Evolutionary conservation across 176 grass and related monocot genomes (phyloP), one percentile per base, ranked within the genome.

Genomic region (Aegilops speltoides): DNA sequence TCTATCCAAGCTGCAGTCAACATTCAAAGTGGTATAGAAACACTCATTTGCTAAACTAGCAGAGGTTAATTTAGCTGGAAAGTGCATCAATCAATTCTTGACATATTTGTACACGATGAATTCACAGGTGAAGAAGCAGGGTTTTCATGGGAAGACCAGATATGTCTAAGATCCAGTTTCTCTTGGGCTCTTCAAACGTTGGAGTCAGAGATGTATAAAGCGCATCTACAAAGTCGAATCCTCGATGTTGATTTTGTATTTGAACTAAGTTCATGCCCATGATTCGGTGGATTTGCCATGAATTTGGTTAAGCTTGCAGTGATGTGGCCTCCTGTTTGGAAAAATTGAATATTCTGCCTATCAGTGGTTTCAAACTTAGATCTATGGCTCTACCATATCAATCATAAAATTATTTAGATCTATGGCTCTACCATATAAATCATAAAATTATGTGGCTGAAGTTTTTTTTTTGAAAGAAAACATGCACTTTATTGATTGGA

Each of bases 11-110:
- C 80, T 98, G 65, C 63, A 90, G 70, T 84, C 91, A 75, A 45
- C 65, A 86, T 95, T 98, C 86, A 93, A 88, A 95, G 96, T 95
- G 96, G 96, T 98, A 92, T 86, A 80, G 22, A 14, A 46, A 54
- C 68, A 54, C 15, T 79, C 63, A 31, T n/a, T 16, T 78, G 20
- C 15, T 77, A 36, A n/a, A 68, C 26, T n/a, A 1, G 1, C 26
- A 40, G 45, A 23, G 19, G 54, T 59, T 59, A 59, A 59, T 59
- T 59, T 59, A 59, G 32, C 12, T 40, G 50, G 38, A 9, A 50
- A 66, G 22, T 74, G 11, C 23, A 43, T 15, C 34, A 52, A 29
- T 78, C 22, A 3, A 32, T 40, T 26, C 40, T 37, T 90, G 73
- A 87, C 68, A 61, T 84, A 71, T 65, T 3, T 83, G 43, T 76